Conservation (phyloP, 179 eudicot genomes). For the Actinidia chinensis region DNA sequence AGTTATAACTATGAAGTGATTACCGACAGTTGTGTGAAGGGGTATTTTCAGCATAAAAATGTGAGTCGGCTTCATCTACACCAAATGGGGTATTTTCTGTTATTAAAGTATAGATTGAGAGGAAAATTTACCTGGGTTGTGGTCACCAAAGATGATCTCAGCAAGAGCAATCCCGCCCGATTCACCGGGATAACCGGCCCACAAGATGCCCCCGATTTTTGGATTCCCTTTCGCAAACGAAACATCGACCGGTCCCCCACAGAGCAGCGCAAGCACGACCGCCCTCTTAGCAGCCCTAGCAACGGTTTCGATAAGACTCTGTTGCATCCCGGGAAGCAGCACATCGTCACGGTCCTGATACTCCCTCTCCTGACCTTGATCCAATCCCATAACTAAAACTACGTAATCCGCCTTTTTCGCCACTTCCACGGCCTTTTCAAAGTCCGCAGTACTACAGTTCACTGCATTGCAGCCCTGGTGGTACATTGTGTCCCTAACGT, state of each 20-base stretch:
- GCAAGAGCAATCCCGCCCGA: constrained; percentile 84
- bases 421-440: constrained; percentile 48
- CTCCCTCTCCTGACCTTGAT: constrained; percentile 67
- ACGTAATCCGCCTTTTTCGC: constrained; percentile 66
- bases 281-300: constrained; percentile 79
- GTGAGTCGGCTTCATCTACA: too few relatives aligned
- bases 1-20: too few relatives aligned
- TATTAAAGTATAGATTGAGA: too few relatives aligned
- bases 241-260: constrained; percentile 83
- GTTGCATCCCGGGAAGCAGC: constrained; percentile 70
- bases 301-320: constrained; percentile 52
- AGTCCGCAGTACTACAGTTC: constrained; percentile 44
- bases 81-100: too few relatives aligned
- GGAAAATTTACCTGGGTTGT: constrained; percentile 28
- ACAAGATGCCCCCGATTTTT: constrained; percentile 69
- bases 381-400: constrained; percentile 82
- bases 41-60: too few relatives aligned
- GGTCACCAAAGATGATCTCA: constrained; percentile 76
- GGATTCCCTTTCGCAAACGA: constrained; percentile 61
- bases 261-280: constrained; percentile 64
- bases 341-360: constrained; percentile 56
- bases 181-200: constrained; percentile 96
- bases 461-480: constrained; percentile 53
- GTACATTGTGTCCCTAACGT: constrained; percentile 40
- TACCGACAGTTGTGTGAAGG: too few relatives aligned